Evolutionary conservation across 2,329 filamentous ascomycete genomes (phyloP).

Genomic region (Hymenoscyphus fraxineus): DNA sequence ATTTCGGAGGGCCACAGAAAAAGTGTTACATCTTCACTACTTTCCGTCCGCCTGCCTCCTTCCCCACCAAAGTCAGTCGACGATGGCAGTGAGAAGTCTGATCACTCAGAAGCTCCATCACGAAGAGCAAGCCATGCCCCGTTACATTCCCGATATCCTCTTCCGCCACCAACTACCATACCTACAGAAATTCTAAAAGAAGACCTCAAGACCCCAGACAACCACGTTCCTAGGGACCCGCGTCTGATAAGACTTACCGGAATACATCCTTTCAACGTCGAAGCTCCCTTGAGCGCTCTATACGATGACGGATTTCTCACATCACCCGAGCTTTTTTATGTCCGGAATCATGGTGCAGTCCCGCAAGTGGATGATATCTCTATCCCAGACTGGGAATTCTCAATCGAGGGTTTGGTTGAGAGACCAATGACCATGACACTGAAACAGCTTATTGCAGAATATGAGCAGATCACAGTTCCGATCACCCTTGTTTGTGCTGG

Average conservation of each 20-base stretch:
- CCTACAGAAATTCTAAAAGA: conserved; percentile 63
- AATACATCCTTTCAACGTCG: conserved; percentile 86
- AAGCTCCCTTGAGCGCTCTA: conserved; percentile 74
- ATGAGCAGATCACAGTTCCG: conserved; percentile 78
- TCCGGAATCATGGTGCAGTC: conserved; percentile 83
- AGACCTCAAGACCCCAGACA: conserved; percentile 80
- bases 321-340: conserved; percentile 83
- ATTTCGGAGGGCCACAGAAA: conserved; percentile 3
- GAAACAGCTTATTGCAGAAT: conserved; percentile 67
- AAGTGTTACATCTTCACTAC: not conserved
- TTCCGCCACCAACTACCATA: conserved; percentile 61
- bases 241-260: conserved; percentile 83
- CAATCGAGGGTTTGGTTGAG: conserved; percentile 78
- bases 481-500: conserved; percentile 89
- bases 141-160: conserved; percentile 39
- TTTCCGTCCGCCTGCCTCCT: conserved; percentile 22
- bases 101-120: conserved; percentile 20
- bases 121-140: conserved; percentile 19
- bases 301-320: conserved; percentile 83
- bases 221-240: conserved; percentile 74
- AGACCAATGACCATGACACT: conserved; percentile 70
- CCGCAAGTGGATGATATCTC: conserved; percentile 70
- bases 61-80: conserved; percentile 32
- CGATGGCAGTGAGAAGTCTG: conserved; percentile 23
- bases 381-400: conserved; percentile 76